Conservation (phyloP, 352 stramenopile species). For the Pythium myriotylum region DNA sequence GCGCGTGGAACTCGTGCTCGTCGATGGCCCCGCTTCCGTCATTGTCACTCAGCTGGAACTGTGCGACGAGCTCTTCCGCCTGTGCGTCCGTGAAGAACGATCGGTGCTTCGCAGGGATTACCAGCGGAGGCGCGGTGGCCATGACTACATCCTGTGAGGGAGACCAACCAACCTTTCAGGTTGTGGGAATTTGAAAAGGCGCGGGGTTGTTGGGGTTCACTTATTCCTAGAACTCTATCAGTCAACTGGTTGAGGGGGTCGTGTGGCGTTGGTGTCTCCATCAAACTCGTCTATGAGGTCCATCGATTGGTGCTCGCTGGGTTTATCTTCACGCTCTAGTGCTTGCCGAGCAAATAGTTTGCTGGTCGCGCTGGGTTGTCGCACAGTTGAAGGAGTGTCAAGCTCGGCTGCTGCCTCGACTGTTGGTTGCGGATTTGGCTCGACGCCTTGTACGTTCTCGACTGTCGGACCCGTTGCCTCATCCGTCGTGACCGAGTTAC, state of each 20-base stretch:
- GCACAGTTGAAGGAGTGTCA: neutral
- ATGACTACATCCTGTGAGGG: neutral
- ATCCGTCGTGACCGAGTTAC: neutral
- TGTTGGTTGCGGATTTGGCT: neutral
- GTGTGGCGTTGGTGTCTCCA: slow-evolving; percentile 9
- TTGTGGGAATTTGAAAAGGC: too few species aligned
- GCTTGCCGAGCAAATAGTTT: slow-evolving; percentile 6
- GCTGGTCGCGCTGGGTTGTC: neutral
- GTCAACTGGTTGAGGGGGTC: slow-evolving; percentile 1
- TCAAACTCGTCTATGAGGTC: slow-evolving; percentile 30
- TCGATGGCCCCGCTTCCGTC: slow-evolving; percentile 66
- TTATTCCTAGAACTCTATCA: neutral
- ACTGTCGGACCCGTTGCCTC: neutral
- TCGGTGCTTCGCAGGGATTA: slow-evolving; percentile 43
- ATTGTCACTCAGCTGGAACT: slow-evolving; percentile 61
- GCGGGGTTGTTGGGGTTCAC: too few species aligned
- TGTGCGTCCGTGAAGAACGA: slow-evolving; percentile 48
- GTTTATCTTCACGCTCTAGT: neutral
- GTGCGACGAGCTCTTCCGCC: slow-evolving; percentile 58
- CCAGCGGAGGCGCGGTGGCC: neutral
- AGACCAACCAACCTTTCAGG: too few species aligned
- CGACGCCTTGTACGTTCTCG: neutral
- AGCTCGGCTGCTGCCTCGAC: neutral
- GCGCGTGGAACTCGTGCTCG: slow-evolving; percentile 59
- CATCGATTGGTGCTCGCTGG: slow-evolving; percentile 22